These are phyloP conservation scores for Euptelea pleiosperma DNA, from an alignment of 164 flowering plant species.

Conservation along the genomic window DNA sequence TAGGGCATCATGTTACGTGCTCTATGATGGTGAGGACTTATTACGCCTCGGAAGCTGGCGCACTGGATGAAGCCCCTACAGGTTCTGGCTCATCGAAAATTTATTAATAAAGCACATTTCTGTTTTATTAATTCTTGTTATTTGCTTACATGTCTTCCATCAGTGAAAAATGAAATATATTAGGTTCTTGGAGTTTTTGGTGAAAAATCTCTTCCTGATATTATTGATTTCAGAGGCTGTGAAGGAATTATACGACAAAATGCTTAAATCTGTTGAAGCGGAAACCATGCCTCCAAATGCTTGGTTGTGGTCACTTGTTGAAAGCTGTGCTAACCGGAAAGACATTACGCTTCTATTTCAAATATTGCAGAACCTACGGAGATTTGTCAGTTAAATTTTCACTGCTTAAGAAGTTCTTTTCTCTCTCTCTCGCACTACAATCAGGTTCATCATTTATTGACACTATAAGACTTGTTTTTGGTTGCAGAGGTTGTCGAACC, in stretches of 20 bases:
- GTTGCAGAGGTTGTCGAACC: conserved; percentile 85
- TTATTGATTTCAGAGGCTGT: conserved; percentile 48
- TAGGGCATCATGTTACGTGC: conserved; percentile 6
- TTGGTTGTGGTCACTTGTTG: conserved; percentile 71
- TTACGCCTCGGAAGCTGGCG: conserved; percentile 32
- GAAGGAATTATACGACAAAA: conserved; percentile 66
- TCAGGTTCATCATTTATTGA: neutral
- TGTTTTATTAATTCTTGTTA: neutral
- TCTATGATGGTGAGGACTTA: conserved; percentile 18
- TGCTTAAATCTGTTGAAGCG: conserved; percentile 52
- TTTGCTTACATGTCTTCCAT: too few relatives aligned
- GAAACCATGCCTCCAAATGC: conserved; percentile 80
- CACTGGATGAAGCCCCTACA: conserved; percentile 23
- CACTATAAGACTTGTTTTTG: conserved; percentile 11
- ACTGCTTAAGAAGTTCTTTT: neutral
- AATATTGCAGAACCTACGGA: conserved; percentile 58
- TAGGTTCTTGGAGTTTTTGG: too few relatives aligned
- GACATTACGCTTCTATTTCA: conserved; percentile 76
- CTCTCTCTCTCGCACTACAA: neutral
- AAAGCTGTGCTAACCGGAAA: conserved; percentile 54
- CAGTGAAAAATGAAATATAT: too few relatives aligned
- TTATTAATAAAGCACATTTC: too few relatives aligned
- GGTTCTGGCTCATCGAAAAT: conserved; percentile 35
- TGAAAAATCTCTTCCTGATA: too few relatives aligned
- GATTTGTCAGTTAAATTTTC: conserved; percentile 58